Conservation (phyloP, 179 eudicot species). For the Beta corolliflora region DNA sequence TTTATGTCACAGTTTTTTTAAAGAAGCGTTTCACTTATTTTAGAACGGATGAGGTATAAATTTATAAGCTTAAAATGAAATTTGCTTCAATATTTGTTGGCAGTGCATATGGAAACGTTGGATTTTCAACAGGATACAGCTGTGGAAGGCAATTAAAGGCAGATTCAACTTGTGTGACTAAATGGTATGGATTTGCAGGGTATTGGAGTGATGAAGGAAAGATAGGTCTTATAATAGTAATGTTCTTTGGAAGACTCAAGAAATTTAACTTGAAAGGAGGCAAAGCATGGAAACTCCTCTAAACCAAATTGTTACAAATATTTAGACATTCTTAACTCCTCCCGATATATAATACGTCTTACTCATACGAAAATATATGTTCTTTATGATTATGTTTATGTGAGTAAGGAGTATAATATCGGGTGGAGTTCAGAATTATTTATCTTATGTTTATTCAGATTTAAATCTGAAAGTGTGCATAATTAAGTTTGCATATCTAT, state of each 20-base stretch:
- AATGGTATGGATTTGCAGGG: slow-evolving; percentile 53
- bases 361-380: neutral
- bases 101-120: slow-evolving; percentile 83
- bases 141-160: slow-evolving; percentile 45
- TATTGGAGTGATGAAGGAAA: slow-evolving; percentile 61
- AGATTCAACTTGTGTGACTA: slow-evolving; percentile 39
- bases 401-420: slow-evolving; percentile 9
- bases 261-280: slow-evolving; percentile 55
- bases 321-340: slow-evolving; percentile 1
- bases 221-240: slow-evolving; percentile 53
- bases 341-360: slow-evolving; percentile 7
- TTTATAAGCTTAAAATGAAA: no score
- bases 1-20: no score
- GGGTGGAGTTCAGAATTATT: slow-evolving; percentile 10
- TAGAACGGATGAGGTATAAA: no score
- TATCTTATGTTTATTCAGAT: neutral
- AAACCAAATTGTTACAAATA: neutral
- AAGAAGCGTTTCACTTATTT: no score
- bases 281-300: slow-evolving; percentile 50
- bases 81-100: neutral
- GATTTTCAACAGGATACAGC: slow-evolving; percentile 65
- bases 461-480: neutral
- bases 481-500: no score
- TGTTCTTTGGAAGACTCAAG: slow-evolving; percentile 71
- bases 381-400: neutral